These are phyloP conservation scores for Xylaria sp. DNA, from an alignment of 2,329 filamentous ascomycete genomes.

Conservation along the genomic window DNA sequence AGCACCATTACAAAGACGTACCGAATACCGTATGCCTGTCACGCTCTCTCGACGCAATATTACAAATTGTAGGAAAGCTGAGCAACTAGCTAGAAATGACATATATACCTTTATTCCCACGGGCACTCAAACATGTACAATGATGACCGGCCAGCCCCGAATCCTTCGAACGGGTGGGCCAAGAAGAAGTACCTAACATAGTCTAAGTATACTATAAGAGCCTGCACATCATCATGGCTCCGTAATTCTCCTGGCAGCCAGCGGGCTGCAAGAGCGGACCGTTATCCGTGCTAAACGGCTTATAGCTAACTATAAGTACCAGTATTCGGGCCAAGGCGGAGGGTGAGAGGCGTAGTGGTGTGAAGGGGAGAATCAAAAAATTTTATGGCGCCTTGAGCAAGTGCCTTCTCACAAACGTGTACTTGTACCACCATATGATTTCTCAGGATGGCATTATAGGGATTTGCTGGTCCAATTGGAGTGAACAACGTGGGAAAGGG, in stretches of 20 bases:
- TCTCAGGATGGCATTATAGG: conserved; percentile 30
- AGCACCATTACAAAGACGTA: conserved; percentile 14
- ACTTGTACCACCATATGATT: conserved; percentile 33
- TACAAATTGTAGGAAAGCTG: conserved; percentile 30
- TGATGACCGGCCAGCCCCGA: conserved; percentile 23
- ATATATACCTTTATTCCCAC: conserved; percentile 12
- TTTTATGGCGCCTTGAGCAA: conserved; percentile 39
- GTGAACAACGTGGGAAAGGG: conserved; percentile 43
- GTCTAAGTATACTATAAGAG: background rate
- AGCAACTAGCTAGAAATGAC: background rate
- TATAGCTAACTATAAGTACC: conserved; percentile 10
- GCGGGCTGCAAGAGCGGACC: conserved; percentile 41
- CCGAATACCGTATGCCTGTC: background rate
- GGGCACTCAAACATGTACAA: background rate
- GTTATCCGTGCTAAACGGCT: conserved; percentile 38
- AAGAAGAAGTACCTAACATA: conserved; percentile 6
- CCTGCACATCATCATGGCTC: conserved; percentile 38
- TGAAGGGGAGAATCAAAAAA: conserved; percentile 30
- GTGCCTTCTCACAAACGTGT: conserved; percentile 36
- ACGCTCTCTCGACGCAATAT: conserved; percentile 19
- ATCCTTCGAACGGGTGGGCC: conserved; percentile 29
- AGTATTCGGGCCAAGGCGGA: conserved; percentile 37
- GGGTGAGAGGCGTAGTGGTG: conserved; percentile 33
- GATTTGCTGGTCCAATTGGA: conserved; percentile 44
- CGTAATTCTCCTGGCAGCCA: conserved; percentile 28